These are phyloP conservation scores for Trichocladium antarcticum DNA, from an alignment of 495 filamentous ascomycete species.

Conservation along the genomic window DNA sequence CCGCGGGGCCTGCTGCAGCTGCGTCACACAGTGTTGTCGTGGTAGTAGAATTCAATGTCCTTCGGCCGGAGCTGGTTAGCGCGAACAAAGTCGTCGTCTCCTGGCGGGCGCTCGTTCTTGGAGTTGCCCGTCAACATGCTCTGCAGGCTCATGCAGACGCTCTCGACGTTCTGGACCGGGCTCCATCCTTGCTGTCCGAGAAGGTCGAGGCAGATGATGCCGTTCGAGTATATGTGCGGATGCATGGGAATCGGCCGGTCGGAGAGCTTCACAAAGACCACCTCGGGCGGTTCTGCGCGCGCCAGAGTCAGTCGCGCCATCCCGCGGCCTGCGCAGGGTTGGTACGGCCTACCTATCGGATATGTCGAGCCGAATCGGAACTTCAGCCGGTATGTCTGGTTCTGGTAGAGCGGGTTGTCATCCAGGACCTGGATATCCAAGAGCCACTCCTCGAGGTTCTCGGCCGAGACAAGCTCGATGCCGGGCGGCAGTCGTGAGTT, in stretches of 20 bases:
- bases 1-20: not conserved
- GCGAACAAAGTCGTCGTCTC: slow-evolving; percentile 75
- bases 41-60: slow-evolving; percentile 80
- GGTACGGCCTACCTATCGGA: slow-evolving; percentile 63
- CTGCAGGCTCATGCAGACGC: slow-evolving; percentile 93
- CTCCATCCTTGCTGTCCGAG: slow-evolving; percentile 82
- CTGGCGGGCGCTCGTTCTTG: slow-evolving; percentile 76
- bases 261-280: slow-evolving; percentile 62
- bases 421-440: slow-evolving; percentile 90
- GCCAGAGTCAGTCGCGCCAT: not conserved
- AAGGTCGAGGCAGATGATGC: slow-evolving; percentile 94
- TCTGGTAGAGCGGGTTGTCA: slow-evolving; percentile 76
- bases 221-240: slow-evolving; percentile 95
- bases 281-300: slow-evolving; percentile 73
- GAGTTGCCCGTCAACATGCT: slow-evolving; percentile 95
- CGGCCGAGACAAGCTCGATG: slow-evolving; percentile 66
- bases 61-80: slow-evolving; percentile 63
- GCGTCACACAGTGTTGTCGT: slow-evolving; percentile 67
- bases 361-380: slow-evolving; percentile 77
- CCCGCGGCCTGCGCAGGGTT: not conserved
- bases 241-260: slow-evolving; percentile 81
- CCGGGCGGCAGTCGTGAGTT: slow-evolving; percentile 49
- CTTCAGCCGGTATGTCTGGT: slow-evolving; percentile 72
- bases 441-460: slow-evolving; percentile 80
- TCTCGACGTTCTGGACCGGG: slow-evolving; percentile 93